Evolutionary conservation across 352 stramenopile species (phyloP).

Genomic region (Pythium biforme): DNA sequence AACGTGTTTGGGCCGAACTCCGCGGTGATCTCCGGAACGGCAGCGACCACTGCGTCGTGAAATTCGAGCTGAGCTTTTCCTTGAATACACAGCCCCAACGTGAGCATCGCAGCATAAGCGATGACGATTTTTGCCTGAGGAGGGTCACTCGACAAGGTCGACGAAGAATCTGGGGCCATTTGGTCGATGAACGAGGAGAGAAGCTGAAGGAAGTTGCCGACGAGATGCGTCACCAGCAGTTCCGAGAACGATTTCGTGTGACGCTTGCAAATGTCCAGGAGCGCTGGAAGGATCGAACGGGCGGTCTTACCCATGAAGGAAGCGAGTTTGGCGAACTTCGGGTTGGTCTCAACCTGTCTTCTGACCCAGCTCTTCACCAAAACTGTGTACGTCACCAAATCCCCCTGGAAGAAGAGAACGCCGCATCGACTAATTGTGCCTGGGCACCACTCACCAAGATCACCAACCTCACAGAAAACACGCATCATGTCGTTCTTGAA

Average conservation of each 20-base stretch:
- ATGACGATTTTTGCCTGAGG: constrained; percentile 35
- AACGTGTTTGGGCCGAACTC: constrained; percentile 2
- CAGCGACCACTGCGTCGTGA: constrained; percentile 1
- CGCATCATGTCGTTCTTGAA: constrained; percentile 36
- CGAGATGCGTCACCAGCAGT: constrained; percentile 39
- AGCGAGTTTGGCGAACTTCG: constrained; percentile 22
- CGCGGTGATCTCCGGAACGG: constrained; percentile 12
- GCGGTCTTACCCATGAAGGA: constrained; percentile 43
- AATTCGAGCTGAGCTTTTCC: constrained; percentile 18
- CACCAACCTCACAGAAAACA: constrained; percentile 59
- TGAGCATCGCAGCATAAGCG: constrained; percentile 27
- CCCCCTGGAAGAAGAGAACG: constrained; percentile 51
- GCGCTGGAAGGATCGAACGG: constrained; percentile 37
- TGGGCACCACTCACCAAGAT: constrained; percentile 54
- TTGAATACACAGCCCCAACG: constrained; percentile 16
- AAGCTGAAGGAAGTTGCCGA: constrained; percentile 49
- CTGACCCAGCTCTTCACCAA: constrained; percentile 64
- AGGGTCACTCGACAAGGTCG: constrained; percentile 14
- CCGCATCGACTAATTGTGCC: constrained; percentile 47
- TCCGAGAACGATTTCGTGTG: constrained; percentile 38
- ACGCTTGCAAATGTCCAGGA: constrained; percentile 61
- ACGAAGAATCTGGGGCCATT: constrained; percentile 19
- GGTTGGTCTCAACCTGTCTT: constrained; percentile 25
- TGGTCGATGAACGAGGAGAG: constrained; percentile 40
- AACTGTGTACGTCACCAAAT: constrained; percentile 57